phyloP scores from a whole-genome alignment of 1,284 basidiomycete genomes.

The Apiotrichum porosum region DNA sequence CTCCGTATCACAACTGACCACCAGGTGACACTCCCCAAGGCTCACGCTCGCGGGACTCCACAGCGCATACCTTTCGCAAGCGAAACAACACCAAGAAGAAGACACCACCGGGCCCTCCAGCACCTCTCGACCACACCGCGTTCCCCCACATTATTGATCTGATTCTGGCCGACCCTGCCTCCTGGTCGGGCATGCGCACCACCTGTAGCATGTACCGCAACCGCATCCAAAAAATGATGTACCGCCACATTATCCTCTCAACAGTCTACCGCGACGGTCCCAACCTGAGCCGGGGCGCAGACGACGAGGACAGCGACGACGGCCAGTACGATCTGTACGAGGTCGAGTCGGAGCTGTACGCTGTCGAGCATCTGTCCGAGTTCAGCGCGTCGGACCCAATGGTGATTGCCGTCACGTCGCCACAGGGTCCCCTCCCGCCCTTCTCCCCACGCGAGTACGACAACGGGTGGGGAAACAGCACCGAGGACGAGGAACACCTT shows the following conservation, averaged over 20 bases:
- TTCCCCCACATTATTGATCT: conserved; percentile 1
- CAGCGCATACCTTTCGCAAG: no score
- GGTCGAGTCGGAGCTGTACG: background rate
- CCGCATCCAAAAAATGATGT: background rate
- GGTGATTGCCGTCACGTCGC: background rate
- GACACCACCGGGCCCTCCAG: no score
- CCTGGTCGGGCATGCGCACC: background rate
- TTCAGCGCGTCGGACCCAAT: background rate
- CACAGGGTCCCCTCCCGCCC: background rate
- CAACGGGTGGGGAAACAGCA: background rate
- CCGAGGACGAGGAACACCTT: background rate
- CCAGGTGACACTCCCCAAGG: no score
- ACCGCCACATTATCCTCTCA: background rate
- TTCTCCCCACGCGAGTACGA: background rate
- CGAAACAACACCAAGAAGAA: background rate
- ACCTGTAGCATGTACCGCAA: background rate
- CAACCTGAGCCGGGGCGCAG: no score
- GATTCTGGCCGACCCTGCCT: background rate
- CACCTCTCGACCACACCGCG: background rate
- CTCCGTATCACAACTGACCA: no score
- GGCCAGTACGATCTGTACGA: background rate
- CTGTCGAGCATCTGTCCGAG: no score
- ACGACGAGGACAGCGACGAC: background rate
- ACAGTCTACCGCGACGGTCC: background rate
- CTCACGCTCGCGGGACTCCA: no score